Evolutionary conservation across 2,329 filamentous ascomycete genomes (phyloP).

Genomic region (Dactylellina sp.): DNA sequence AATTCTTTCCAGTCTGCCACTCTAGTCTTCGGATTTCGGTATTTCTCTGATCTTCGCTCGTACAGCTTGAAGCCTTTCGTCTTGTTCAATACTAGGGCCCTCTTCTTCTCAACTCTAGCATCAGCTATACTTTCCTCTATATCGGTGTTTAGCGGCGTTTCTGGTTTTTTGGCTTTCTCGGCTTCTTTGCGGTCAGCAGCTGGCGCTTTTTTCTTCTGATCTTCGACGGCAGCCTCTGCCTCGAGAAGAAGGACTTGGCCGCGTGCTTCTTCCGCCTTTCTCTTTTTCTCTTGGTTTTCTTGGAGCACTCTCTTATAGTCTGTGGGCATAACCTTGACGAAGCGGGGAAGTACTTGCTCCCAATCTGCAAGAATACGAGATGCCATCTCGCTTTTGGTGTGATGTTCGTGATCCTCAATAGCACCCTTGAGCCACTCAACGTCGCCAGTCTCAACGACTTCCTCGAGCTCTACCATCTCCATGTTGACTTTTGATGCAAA

Average conservation of each 20-base stretch:
- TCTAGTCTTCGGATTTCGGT: conserved; percentile 83
- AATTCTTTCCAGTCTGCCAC: conserved; percentile 95
- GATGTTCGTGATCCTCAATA: conserved; percentile 97
- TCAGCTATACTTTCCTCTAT: conserved; percentile 93
- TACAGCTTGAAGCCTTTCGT: conserved; percentile 98
- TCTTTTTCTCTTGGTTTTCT: conserved; percentile 87
- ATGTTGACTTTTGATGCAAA: conserved; percentile 94
- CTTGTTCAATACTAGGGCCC: conserved; percentile 94
- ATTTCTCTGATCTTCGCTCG: conserved; percentile 90
- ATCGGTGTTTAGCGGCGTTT: conserved; percentile 67
- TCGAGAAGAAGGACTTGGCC: conserved; percentile 66
- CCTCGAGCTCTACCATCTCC: conserved; percentile 94
- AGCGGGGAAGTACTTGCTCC: conserved; percentile 86
- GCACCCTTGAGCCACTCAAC: conserved; percentile 90
- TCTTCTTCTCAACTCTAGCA: conserved; percentile 86
- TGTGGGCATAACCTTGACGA: conserved; percentile 91
- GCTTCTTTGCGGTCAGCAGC: conserved; percentile 70
- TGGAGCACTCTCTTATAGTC: conserved; percentile 95
- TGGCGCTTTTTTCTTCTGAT: conserved; percentile 68
- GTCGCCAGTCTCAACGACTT: conserved; percentile 84
- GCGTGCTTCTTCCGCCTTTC: conserved; percentile 85
- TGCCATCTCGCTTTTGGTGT: conserved; percentile 94
- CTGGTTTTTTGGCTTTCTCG: conserved; percentile 75
- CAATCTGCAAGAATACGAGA: conserved; percentile 96
- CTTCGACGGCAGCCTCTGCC: conserved; percentile 68